phyloP scores from a whole-genome alignment of 257 asterid species.

The Mentha longifolia region DNA sequence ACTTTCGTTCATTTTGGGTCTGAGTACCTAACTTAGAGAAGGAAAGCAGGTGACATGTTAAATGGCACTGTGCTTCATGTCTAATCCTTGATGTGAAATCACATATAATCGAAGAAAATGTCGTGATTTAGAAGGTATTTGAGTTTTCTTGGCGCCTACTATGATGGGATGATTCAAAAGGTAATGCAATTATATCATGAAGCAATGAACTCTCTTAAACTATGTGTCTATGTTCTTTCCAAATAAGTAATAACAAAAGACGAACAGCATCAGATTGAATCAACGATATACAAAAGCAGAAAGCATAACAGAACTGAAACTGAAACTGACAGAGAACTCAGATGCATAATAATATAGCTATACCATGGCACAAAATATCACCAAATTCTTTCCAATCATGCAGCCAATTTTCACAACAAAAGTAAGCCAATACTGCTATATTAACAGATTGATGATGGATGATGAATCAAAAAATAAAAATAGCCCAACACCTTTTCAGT shows the following conservation, averaged over 20 bases:
- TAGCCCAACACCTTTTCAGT: conserved; percentile 37
- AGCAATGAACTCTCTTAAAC: conserved; percentile 11
- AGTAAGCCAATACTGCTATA: conserved; percentile 28
- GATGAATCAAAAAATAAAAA: conserved; percentile 34
- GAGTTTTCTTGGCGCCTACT: conserved; percentile 5
- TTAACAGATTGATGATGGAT: conserved; percentile 19
- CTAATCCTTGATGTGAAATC: conserved; percentile 19
- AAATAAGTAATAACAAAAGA: conserved; percentile 4
- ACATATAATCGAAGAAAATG: background rate
- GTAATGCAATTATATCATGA: conserved; percentile 30
- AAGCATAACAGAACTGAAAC: background rate
- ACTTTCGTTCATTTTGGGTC: background rate
- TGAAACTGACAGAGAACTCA: background rate
- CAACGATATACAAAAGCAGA: conserved; percentile 10
- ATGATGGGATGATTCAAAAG: conserved; percentile 25
- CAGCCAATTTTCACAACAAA: conserved; percentile 32
- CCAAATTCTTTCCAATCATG: conserved; percentile 31
- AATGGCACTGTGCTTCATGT: conserved; percentile 6
- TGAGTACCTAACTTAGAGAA: background rate
- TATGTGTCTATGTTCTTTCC: conserved; percentile 7
- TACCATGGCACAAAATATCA: conserved; percentile 35
- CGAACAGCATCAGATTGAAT: conserved; percentile 22
- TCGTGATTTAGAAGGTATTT: background rate
- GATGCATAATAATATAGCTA: conserved; percentile 33
- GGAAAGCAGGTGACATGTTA: background rate